Base-by-base conservation (phyloP, 768 basidiomycete genomes). In the Auricularia sp. region DNA sequence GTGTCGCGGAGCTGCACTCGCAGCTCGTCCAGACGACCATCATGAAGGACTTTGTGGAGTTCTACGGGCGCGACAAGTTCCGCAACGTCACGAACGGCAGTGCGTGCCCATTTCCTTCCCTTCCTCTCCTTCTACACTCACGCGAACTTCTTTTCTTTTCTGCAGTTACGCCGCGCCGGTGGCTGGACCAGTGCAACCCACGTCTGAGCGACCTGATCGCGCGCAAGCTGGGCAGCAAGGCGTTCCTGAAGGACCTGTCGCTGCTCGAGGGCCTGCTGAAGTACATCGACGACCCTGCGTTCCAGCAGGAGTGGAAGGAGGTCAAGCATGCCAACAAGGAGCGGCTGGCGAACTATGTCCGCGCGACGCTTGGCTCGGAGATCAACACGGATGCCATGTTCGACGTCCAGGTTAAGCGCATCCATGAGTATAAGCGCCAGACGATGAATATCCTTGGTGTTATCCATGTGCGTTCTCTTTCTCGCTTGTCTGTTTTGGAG, bases 371-470 rank as follows among this genome's bases (percentile, higher is more conserved):
- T 21, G 90, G 92, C 16, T 71, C 92, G 62, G 81, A 72, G 36
- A 79, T 94, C 62, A 85, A 90, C 70, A 87, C 89, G 43, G 77
- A 82, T 54, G 91, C 91, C 16, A 80, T 95, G 81, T 93, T 91
- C 67, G 93, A 94, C 73, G 87, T 94, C n/a, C 93, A 93, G 75
- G 90, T 93, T 70, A 90, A 91, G 81, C 86, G 84, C 69, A 77
- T 96, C 67, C 95, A 98, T 68, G 93, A 97, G 77, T 96, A 91
- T 71, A 93, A 93, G 85, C 88, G 97, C 64, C 96, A 99, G 81
- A 91, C 88, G 1, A 79, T 98, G 72, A 98, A 98, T 75, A 93
- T 97, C 69, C 82, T 98, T 61, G 90, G 89, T 61, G 88, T 94
- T 65, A 84, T 95, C 67, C 87, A 93, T 72, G 90, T 92, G 68